Base-by-base conservation (phyloP, 163 green algal species). In the Prototheca cutis region DNA sequence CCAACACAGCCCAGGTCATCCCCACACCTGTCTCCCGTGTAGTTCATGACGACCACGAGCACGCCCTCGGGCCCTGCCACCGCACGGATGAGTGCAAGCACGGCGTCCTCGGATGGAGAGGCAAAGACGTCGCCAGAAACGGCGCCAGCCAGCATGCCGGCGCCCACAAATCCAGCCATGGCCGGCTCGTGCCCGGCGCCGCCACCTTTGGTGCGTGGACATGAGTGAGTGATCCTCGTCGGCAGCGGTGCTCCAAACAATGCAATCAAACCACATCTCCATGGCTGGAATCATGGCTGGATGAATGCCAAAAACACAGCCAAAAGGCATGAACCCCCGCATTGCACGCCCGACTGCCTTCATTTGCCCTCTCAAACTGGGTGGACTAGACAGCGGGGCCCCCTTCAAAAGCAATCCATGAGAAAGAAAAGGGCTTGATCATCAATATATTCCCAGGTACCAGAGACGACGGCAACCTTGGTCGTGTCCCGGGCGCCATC, bases 51-150 rank as follows among this genome's bases (percentile, higher is more conserved):
- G 23, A 91, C 66, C 13, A 95, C 63, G 24, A 97, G 72, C 63
- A 74, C 87, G 61, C 87, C 89, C 21, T 65, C 30, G 1, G 65
- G 40, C 1, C 78, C 82, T 2, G 70, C 79, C 3, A 87, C 79
- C 2, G 80, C 65, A 10, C 76, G 67, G 40, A 95, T 90, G 48
- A 84, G 83, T 1, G 87, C 79, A 27, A 92, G 76, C 25, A 96
- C 79, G 1, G 89, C 83, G 3, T 86, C 80, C 4, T 84, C 73
- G 8, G 80, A 78, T 0, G 90, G 90, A 4, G 77, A 88, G 13
- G 90, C 87, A 75, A 96, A 98, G 18, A 96, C 72, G 33, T 96
- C 86, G 0, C 90, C 90, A 42, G 70, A 83, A 30, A 95, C 88
- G 5, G 89, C 90, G 1, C 86, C 87, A 3, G 83, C 71, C 24